Evolutionary conservation across 495 filamentous ascomycete species (phyloP).

Genomic region (Penicillium cosmopolitanum): DNA sequence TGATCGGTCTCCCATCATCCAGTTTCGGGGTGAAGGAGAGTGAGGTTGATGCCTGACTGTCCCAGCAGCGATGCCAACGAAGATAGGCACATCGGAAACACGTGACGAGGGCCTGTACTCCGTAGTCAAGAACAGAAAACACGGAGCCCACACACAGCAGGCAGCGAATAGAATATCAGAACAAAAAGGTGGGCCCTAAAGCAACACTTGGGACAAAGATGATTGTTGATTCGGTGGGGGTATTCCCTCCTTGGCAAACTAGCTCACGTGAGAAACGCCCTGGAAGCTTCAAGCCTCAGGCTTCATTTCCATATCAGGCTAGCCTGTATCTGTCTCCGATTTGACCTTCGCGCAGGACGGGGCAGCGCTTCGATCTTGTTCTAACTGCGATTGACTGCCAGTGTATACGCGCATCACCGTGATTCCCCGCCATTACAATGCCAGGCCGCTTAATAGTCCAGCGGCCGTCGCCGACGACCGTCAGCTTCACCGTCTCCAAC

Average conservation of each 20-base stretch:
- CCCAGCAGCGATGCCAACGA: slow-evolving; percentile 20
- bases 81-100: too few species aligned
- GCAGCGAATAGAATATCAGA: too few species aligned
- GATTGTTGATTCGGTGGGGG: too few species aligned
- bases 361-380: slow-evolving; percentile 1
- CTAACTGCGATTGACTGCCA: slow-evolving; percentile 1
- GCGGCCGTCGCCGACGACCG: slow-evolving; percentile 83
- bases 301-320: slow-evolving; percentile 21
- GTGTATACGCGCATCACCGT: background rate
- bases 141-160: too few species aligned
- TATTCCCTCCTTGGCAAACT: background rate
- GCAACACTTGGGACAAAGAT: too few species aligned
- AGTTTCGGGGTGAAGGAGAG: slow-evolving; percentile 16
- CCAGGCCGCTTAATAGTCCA: slow-evolving; percentile 62
- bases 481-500: slow-evolving; percentile 83
- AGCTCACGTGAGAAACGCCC: slow-evolving; percentile 29
- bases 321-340: slow-evolving; percentile 21
- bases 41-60: slow-evolving; percentile 23
- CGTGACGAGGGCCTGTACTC: too few species aligned
- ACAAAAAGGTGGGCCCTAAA: too few species aligned
- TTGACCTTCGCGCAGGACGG: slow-evolving; percentile 16
- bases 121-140: too few species aligned
- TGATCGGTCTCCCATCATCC: slow-evolving; percentile 40
- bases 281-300: slow-evolving; percentile 9
- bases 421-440: slow-evolving; percentile 27